A percentile compares a stretch with the other conserved stretches of the same genome.
phyloP scores from a whole-genome alignment of 306 rosid species.

The Begonia peltatifolia region DNA sequence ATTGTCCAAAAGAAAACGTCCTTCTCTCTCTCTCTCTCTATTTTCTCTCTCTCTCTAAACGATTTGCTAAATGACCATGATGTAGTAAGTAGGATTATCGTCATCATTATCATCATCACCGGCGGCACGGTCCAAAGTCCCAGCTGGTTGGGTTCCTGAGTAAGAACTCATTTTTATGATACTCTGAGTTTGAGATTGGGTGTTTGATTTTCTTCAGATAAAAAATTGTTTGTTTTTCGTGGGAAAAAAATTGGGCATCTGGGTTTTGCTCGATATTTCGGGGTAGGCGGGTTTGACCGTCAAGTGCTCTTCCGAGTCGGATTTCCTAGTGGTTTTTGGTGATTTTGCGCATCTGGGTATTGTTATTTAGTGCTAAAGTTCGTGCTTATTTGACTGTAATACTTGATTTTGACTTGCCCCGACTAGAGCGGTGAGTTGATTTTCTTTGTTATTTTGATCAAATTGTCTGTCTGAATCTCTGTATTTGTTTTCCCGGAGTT shows the following conservation, averaged over 20 bases:
- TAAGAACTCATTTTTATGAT: too few relatives aligned
- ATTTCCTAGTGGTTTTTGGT: neutral
- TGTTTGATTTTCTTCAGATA: too few relatives aligned
- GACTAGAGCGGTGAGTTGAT: neutral
- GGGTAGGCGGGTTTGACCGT: neutral
- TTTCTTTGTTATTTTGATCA: neutral
- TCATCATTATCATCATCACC: neutral
- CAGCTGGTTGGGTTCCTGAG: too few relatives aligned
- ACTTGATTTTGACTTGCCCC: neutral
- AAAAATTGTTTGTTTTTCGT: too few relatives aligned
- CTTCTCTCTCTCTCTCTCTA: conserved; percentile 3
- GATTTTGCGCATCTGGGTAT: neutral
- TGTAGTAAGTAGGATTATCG: too few relatives aligned
- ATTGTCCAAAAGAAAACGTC: conserved; percentile 1
- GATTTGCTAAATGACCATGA: neutral
- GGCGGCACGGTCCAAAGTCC: neutral
- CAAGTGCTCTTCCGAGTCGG: neutral
- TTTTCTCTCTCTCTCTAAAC: neutral
- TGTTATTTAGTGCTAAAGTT: neutral
- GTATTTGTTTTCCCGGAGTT: neutral
- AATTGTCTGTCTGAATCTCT: neutral
- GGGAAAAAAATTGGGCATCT: neutral
- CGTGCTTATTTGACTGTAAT: neutral
- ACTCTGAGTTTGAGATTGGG: too few relatives aligned
- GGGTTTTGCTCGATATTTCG: neutral